Base-by-base conservation (phyloP, 2,329 filamentous ascomycete genomes). In the Colletotrichum sp. region DNA sequence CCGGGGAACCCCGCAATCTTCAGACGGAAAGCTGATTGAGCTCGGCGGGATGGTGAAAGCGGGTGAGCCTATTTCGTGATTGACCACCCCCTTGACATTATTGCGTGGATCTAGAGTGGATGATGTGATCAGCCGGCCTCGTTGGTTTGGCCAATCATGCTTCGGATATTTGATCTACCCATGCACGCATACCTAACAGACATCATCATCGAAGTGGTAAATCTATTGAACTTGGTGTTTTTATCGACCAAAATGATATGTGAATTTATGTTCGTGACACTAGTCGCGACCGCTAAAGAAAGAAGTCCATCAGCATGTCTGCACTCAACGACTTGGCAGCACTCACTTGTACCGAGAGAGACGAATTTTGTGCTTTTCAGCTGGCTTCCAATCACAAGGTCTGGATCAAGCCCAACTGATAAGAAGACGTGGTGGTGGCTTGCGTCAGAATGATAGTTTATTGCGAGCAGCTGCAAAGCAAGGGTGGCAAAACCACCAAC, bases 41-140 rank as follows among this genome's bases (percentile, higher is more conserved):
- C 22, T 55, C 63, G 22, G 29, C 49, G 63, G 19, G 16, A 68
- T 77, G 76, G 44, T 71, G 74, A 75, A 39, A 77, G 62, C 22
- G 13, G 27, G 16, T 27, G 25, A 65, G n/a, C 63, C 12, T 52
- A 77, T 77, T 77, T 74, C 76, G 76, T 77, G 76, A 77, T 77
- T 55, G 55, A 64, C 32, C 29, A 34, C 9, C 69, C 34, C 49
- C 49, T 34, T 32, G n/a, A 25, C 16, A 34, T 29, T n/a, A 77
- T 77, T 64, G 69, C 76, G 76, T 77, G 34, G 65, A 73, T 77
- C 39, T 57, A 36, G 22, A 29, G 13, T 15, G 30, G 29, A 77
- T 77, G 76, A 44, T 77, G 76, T 67, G 69, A 77, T 74, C 63
- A 15, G 8, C 4, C 11, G 11, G 27, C 19, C 44, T 25, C 15